Percentiles rank a stretch among this genome's conserved stretches.
These are phyloP conservation scores for Ophiocytium majus DNA, from an alignment of 352 stramenopile genomes.

Conservation along the genomic window DNA sequence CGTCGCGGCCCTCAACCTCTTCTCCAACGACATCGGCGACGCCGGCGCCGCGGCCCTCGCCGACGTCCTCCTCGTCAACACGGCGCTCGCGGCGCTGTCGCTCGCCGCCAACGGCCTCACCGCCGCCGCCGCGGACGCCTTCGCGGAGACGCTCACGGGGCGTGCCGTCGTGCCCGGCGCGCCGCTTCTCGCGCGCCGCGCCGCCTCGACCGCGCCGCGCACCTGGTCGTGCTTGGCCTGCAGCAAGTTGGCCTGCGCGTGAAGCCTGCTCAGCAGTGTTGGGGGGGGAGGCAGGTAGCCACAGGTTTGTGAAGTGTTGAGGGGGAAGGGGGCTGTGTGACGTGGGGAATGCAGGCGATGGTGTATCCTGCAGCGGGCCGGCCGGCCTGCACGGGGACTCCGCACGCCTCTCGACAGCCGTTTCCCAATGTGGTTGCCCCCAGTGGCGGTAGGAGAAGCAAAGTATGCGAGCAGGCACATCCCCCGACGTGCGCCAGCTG, in stretches of 20 bases:
- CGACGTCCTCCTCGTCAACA: slow-evolving; percentile 43
- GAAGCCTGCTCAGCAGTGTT: too few species aligned
- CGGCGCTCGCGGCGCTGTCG: slow-evolving; percentile 34
- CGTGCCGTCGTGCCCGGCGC: slow-evolving; percentile 27
- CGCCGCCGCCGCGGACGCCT: slow-evolving; percentile 10
- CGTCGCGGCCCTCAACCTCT: slow-evolving; percentile 42
- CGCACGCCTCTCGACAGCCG: too few species aligned
- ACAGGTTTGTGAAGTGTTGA: too few species aligned
- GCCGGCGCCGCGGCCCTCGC: slow-evolving; percentile 26
- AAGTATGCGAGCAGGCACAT: too few species aligned
- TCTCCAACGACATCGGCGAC: slow-evolving; percentile 50
- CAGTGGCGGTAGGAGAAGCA: too few species aligned
- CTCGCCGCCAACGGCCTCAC: slow-evolving; percentile 37
- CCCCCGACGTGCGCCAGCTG: too few species aligned
- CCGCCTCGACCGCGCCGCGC: slow-evolving; percentile 27
- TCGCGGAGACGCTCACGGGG: slow-evolving; percentile 29
- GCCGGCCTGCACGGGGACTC: too few species aligned
- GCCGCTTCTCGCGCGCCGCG: slow-evolving; percentile 20
- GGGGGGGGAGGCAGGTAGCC: too few species aligned
- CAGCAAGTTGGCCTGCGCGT: slow-evolving; percentile 26
- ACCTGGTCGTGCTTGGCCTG: slow-evolving; percentile 31
- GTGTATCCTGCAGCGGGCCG: too few species aligned
- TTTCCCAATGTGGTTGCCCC: too few species aligned
- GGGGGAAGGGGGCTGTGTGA: too few species aligned
- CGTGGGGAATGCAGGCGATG: too few species aligned